A percentile compares a stretch with the other conserved stretches of the same genome.
Conservation (phyloP, 192 early-diverging fungal genomes). For the Thoreauomyces humboldtii region DNA sequence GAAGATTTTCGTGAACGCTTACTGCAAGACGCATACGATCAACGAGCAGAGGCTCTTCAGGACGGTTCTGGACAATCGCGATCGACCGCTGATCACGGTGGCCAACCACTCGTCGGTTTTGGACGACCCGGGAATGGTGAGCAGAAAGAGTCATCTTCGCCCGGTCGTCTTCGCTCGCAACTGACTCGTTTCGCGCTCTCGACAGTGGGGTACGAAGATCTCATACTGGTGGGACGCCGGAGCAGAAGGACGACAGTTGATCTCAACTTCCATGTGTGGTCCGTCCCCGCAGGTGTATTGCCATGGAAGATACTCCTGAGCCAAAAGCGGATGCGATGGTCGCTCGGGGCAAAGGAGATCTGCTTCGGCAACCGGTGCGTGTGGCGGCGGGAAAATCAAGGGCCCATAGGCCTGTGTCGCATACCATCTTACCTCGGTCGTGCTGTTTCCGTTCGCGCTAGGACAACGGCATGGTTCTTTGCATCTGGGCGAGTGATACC, state of each 20-base stretch:
- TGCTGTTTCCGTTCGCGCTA: no score
- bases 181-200: neutral
- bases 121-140: constrained; percentile 37
- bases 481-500: constrained; percentile 79
- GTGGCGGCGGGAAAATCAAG: no score
- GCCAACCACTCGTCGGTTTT: constrained; percentile 35
- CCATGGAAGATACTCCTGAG: constrained; percentile 26
- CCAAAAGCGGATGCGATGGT: constrained; percentile 67
- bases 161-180: neutral
- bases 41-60: constrained; percentile 10
- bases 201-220: neutral
- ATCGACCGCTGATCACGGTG: constrained; percentile 40
- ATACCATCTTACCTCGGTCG: no score
- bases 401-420: no score
- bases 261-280: neutral
- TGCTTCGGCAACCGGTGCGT: constrained; percentile 69
- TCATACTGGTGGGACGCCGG: no score
- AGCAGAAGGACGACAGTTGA: neutral
- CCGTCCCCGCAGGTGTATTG: constrained; percentile 11
- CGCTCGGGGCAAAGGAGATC: constrained; percentile 83
- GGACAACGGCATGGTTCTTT: constrained; percentile 47
- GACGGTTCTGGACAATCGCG: neutral
- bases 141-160: neutral
- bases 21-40: constrained; percentile 9
- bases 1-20: constrained; percentile 24